These are phyloP conservation scores for Hansenula lynferdii DNA, from an alignment of 1,139 yeast genomes.

Conservation along the genomic window DNA sequence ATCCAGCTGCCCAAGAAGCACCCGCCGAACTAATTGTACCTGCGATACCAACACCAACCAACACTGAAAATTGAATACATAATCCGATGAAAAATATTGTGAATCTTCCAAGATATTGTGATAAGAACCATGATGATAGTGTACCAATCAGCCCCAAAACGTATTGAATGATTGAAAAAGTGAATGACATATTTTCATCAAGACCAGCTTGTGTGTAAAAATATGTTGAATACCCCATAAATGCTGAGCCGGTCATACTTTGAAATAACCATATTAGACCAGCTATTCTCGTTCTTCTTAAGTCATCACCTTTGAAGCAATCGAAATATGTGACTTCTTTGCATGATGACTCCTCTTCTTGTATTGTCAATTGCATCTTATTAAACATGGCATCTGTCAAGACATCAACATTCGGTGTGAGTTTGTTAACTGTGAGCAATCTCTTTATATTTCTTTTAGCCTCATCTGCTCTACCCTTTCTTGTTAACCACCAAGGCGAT, in stretches of 20 bases:
- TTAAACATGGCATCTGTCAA: constrained; percentile 20
- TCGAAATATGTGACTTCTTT: constrained; percentile 30
- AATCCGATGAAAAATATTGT: constrained; percentile 30
- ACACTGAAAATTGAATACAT: constrained; percentile 21
- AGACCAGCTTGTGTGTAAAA: constrained; percentile 34
- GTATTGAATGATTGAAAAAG: constrained; percentile 28
- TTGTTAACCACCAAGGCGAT: constrained; percentile 1
- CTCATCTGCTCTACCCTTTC: neutral
- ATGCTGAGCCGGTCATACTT: constrained; percentile 44
- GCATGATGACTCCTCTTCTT: constrained; percentile 22
- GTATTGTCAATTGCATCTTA: constrained; percentile 28
- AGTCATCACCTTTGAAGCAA: constrained; percentile 42
- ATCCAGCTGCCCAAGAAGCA: constrained; percentile 24
- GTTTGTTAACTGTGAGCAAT: constrained; percentile 7
- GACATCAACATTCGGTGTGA: constrained; percentile 10
- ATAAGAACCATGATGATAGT: constrained; percentile 24
- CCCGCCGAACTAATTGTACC: constrained; percentile 20
- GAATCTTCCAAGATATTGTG: constrained; percentile 26
- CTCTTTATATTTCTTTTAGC: constrained; percentile 11
- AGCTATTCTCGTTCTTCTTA: constrained; percentile 50
- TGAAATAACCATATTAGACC: constrained; percentile 44
- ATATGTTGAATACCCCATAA: constrained; percentile 41
- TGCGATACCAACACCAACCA: constrained; percentile 29
- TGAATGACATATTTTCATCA: constrained; percentile 24
- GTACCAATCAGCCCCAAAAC: constrained; percentile 30